phyloP scores from a whole-genome alignment of 306 rosid genomes.

The Phaseolus lunatus region DNA sequence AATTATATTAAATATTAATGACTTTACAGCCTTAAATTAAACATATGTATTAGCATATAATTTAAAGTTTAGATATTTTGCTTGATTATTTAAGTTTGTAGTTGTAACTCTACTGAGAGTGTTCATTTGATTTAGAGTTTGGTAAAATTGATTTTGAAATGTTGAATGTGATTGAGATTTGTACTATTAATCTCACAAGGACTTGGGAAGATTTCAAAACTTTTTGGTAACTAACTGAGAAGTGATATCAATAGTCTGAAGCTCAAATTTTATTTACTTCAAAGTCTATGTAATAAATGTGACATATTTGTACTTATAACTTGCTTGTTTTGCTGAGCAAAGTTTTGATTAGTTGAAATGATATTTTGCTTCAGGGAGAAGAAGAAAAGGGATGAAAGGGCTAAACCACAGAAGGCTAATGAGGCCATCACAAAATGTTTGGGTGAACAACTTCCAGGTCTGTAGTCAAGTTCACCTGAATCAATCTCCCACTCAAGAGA shows the following conservation, averaged over 20 bases:
- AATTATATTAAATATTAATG: slow-evolving; percentile 8
- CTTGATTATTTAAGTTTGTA: neutral
- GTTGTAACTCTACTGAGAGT: neutral
- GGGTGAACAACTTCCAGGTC: slow-evolving; percentile 61
- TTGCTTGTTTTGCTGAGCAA: slow-evolving; percentile 27
- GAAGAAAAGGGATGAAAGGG: slow-evolving; percentile 84
- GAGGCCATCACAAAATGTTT: slow-evolving; percentile 75
- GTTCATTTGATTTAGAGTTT: neutral
- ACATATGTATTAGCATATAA: neutral
- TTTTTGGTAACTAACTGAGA: neutral
- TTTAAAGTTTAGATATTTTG: neutral
- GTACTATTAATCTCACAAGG: neutral
- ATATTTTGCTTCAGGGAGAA: slow-evolving; percentile 78
- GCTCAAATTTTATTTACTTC: neutral
- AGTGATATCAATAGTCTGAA: neutral
- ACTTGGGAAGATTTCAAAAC: neutral
- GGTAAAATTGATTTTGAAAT: neutral
- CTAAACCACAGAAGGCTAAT: slow-evolving; percentile 69
- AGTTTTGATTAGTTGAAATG: slow-evolving; percentile 15
- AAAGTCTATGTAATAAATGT: slow-evolving; percentile 1
- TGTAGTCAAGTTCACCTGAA: slow-evolving; percentile 41
- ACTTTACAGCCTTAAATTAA: neutral
- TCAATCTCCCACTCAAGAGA: slow-evolving; percentile 41
- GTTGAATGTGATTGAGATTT: neutral
- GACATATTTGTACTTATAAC: neutral